phyloP scores from a whole-genome alignment of 1,284 basidiomycete species.

The Puccinia coronata region DNA sequence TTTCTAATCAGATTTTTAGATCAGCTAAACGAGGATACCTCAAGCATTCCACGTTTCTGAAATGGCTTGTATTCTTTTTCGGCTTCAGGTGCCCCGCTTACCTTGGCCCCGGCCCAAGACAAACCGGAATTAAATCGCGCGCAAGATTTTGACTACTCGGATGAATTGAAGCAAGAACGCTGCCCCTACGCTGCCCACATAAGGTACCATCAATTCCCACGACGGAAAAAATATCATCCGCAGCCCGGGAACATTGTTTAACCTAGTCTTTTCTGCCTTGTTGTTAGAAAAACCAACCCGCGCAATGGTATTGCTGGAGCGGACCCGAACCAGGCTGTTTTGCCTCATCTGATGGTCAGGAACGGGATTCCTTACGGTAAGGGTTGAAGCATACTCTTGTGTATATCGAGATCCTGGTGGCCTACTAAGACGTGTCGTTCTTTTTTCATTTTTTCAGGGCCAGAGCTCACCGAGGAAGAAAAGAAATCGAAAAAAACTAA shows the following conservation, averaged over 20 bases:
- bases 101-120: conserved; percentile 35
- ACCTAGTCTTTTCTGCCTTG: conserved; percentile 7
- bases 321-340: conserved; percentile 5
- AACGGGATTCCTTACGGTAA: conserved; percentile 49
- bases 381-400: neutral
- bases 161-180: conserved; percentile 37
- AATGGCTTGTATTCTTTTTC: neutral
- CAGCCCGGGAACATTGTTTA: neutral
- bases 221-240: neutral
- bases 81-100: conserved; percentile 40
- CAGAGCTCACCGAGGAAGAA: conserved; percentile 38
- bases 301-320: conserved; percentile 32
- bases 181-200: conserved; percentile 49
- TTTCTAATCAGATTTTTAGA: neutral
- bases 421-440: neutral
- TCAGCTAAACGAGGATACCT: neutral
- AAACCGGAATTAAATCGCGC: conserved; percentile 34
- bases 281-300: conserved; percentile 49
- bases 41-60: no score
- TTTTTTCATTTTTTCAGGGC: conserved; percentile 19
- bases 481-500: conserved; percentile 35
- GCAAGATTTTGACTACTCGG: conserved; percentile 46
- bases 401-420: no score
- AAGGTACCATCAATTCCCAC: conserved; percentile 11
- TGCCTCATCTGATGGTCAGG: conserved; percentile 47